Conservation (phyloP, 2,329 filamentous ascomycete species). For the Clarireedia monteithiana region DNA sequence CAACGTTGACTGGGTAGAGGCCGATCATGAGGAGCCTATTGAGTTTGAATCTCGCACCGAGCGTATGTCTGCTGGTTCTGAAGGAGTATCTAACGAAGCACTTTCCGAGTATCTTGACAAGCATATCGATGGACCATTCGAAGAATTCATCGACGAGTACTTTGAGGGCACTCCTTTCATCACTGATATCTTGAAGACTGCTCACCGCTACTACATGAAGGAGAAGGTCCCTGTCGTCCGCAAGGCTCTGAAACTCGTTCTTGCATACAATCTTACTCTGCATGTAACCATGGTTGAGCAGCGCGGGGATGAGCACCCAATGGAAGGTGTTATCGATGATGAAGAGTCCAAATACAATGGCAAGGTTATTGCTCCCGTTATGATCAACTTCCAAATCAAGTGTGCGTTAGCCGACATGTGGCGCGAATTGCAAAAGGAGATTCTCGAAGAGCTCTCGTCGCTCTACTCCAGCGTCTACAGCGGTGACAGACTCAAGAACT, state of each 20-base stretch:
- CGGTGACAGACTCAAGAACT: slow-evolving; percentile 95
- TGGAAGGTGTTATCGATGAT: slow-evolving; percentile 79
- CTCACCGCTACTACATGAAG: slow-evolving; percentile 85
- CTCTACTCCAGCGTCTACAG: slow-evolving; percentile 98
- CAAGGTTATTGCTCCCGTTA: slow-evolving; percentile 87
- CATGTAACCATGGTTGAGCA: slow-evolving; percentile 94
- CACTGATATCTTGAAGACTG: slow-evolving; percentile 92
- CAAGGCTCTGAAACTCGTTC: slow-evolving; percentile 88
- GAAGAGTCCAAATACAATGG: slow-evolving; percentile 81
- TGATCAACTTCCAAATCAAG: slow-evolving; percentile 99
- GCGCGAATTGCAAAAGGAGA: slow-evolving; percentile 94
- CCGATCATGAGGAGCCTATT: slow-evolving; percentile 63
- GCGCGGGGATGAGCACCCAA: slow-evolving; percentile 67
- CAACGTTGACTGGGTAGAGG: slow-evolving; percentile 88
- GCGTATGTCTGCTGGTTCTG: slow-evolving; percentile 79
- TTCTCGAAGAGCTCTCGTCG: slow-evolving; percentile 83
- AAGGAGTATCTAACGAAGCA: slow-evolving; percentile 73
- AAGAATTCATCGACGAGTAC: slow-evolving; percentile 90
- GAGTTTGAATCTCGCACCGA: slow-evolving; percentile 84
- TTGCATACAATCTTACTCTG: slow-evolving; percentile 91
- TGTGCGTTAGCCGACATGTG: slow-evolving; percentile 95
- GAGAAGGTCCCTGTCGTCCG: slow-evolving; percentile 84
- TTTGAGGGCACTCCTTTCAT: slow-evolving; percentile 94
- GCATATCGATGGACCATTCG: slow-evolving; percentile 86
- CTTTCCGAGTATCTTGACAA: slow-evolving; percentile 91